A percentile compares a stretch with the other conserved stretches of the same genome.
Conservation (phyloP, 2,329 filamentous ascomycete species). For the Claviceps digitariae region DNA sequence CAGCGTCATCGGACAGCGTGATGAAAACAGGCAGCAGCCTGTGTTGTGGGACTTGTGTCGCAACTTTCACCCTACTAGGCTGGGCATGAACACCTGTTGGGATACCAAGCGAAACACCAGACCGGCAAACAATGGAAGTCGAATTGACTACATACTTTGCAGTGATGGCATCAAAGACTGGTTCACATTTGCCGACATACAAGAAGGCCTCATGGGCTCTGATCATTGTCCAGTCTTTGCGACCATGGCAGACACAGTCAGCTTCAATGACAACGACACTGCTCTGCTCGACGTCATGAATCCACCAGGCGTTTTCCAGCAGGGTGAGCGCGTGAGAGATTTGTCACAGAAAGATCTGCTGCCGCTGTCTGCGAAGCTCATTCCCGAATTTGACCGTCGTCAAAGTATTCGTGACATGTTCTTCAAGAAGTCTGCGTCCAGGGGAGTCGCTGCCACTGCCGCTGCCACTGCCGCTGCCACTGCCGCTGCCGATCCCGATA, state of each 20-base stretch:
- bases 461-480: not conserved
- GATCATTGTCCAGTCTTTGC: slow-evolving; percentile 94
- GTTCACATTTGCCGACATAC: slow-evolving; percentile 73
- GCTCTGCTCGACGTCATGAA: slow-evolving; percentile 66
- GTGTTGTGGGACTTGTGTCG: slow-evolving; percentile 77
- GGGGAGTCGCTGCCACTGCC: not conserved
- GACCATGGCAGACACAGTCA: slow-evolving; percentile 50
- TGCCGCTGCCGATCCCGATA: too few relatives aligned
- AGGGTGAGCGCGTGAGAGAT: slow-evolving; percentile 51
- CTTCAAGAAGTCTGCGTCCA: slow-evolving; percentile 19
- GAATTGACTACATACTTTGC: slow-evolving; percentile 89
- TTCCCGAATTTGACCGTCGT: slow-evolving; percentile 77
- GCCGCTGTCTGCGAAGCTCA: slow-evolving; percentile 64
- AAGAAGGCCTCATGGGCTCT: slow-evolving; percentile 85
- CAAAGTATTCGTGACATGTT: slow-evolving; percentile 93
- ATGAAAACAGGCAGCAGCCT: slow-evolving; percentile 54
- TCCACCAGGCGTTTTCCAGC: slow-evolving; percentile 53
- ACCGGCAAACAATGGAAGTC: slow-evolving; percentile 83
- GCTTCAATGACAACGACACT: slow-evolving; percentile 31
- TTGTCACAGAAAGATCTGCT: slow-evolving; percentile 56
- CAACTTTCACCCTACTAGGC: slow-evolving; percentile 62
- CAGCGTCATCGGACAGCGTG: slow-evolving; percentile 50
- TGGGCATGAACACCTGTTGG: slow-evolving; percentile 96
- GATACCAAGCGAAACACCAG: slow-evolving; percentile 89
- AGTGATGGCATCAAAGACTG: slow-evolving; percentile 65